Base-by-base conservation (phyloP, 1,284 basidiomycete genomes). In the Cutaneotrichosporon daszewskae region DNA sequence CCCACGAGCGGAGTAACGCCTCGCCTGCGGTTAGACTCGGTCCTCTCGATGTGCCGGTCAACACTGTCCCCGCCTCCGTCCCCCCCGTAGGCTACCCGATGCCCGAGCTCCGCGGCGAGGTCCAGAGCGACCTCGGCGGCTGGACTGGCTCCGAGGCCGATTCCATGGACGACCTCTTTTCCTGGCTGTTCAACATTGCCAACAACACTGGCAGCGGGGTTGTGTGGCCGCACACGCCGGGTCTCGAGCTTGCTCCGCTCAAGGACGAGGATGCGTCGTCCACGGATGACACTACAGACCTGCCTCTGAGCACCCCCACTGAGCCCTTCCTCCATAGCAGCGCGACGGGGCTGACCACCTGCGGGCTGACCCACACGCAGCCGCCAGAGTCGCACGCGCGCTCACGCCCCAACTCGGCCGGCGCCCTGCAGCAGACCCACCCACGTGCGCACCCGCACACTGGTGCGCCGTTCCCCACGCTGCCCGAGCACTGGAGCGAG, bases 161-260 rank as follows among this genome's bases (percentile, higher is more conserved):
- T 37, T 38, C 35, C 14, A 44, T 41, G 28, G 52, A 54, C 28
- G 48, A 54, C 31, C 37, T 47, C 16, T 49, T 49, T 32, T 39
- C 32, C 22, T 54, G 52, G 52, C 43, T 54, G 20, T 53, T 53
- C 40, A 43, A 32, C 34, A 35, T 43, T 10, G 31, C 40, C 16
- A 45, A 38, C 43, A 14, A 25, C 27, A 9, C 40, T 24, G 24
- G 22, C 23, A 14, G 20, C 25, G 13, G 37, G 25, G 31, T 19
- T 24, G 37, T 38, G 25, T 33, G 37, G 25, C 43, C 31, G 12
- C 23, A 19, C 29, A 27, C 36, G 16, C 42, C 28, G 5, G 28
- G 16, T 20, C 27, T 26, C 24, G 35, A 26, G 22, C 23, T n/a
- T 27, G 10, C 29, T 14, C 28, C n/a, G 26, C 2, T 26, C 17